Conservation (phyloP, 768 basidiomycete species). For the Leccinum truebloodii region DNA sequence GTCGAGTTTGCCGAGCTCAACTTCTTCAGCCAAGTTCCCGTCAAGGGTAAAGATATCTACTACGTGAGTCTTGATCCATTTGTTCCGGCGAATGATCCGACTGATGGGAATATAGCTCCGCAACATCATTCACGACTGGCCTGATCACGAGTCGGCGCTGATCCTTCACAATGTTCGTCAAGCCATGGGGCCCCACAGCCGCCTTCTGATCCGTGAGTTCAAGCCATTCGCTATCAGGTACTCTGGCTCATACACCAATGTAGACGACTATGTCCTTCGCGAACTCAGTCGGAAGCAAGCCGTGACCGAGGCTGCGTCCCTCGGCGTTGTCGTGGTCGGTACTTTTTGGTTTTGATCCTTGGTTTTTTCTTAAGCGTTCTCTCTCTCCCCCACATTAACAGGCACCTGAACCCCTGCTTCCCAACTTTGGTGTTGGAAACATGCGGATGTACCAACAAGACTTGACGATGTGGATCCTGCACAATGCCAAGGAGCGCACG, state of each 20-base stretch:
- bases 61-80: conserved; percentile 26
- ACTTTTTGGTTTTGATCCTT: background rate
- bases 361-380: background rate
- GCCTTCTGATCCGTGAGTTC: conserved; percentile 34
- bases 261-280: conserved; percentile 28
- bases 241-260: background rate
- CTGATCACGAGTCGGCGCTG: conserved; percentile 27
- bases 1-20: conserved; percentile 32
- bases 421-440: conserved; percentile 35
- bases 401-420: conserved; percentile 36
- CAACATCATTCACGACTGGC: conserved; percentile 36
- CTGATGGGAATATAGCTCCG: conserved; percentile 14
- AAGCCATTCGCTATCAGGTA: background rate
- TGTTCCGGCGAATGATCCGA: background rate
- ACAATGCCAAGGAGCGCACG: conserved; percentile 37
- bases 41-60: conserved; percentile 31
- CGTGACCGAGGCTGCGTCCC: conserved; percentile 11
- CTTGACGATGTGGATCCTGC: conserved; percentile 30
- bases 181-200: conserved; percentile 32
- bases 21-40: conserved; percentile 33
- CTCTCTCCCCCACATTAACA: conserved; percentile 4
- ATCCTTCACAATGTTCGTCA: conserved; percentile 33
- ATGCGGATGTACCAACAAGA: conserved; percentile 33
- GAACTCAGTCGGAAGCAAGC: conserved; percentile 19
- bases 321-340: conserved; percentile 21